A percentile compares a stretch with the other conserved stretches of the same genome.
These are phyloP conservation scores for Aphanomyces astaci DNA, from an alignment of 352 stramenopile species.

Conservation along the genomic window DNA sequence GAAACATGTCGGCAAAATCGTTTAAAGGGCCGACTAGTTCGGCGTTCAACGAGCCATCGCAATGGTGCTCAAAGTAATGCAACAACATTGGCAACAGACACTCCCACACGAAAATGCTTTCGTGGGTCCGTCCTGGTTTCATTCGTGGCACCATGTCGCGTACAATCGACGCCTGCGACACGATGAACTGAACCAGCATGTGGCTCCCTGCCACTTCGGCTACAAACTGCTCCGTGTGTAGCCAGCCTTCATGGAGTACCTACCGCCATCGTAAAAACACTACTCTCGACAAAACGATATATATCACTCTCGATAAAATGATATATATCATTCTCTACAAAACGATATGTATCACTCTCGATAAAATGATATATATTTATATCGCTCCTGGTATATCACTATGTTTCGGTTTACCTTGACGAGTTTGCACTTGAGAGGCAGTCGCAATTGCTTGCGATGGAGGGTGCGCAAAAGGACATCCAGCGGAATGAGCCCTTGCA, in stretches of 20 bases:
- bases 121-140: not conserved
- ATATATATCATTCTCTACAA: too few species aligned
- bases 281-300: too few species aligned
- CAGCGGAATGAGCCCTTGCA: slow-evolving; percentile 4
- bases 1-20: not conserved
- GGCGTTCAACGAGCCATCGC: not conserved
- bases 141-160: not conserved
- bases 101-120: not conserved
- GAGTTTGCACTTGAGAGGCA: slow-evolving; percentile 2
- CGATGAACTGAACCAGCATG: not conserved
- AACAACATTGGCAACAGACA: not conserved
- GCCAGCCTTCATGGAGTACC: slow-evolving; percentile 13
- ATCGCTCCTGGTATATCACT: too few species aligned
- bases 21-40: not conserved
- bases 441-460: not conserved
- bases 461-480: not conserved
- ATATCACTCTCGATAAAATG: not conserved
- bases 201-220: slow-evolving; percentile 4
- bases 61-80: not conserved
- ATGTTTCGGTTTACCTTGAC: too few species aligned
- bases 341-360: not conserved
- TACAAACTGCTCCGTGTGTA: slow-evolving; percentile 13
- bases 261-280: not conserved
- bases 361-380: too few species aligned
- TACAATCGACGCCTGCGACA: not conserved